Conservation (phyloP, 345 rosid species). For the Citrus inodora region DNA sequence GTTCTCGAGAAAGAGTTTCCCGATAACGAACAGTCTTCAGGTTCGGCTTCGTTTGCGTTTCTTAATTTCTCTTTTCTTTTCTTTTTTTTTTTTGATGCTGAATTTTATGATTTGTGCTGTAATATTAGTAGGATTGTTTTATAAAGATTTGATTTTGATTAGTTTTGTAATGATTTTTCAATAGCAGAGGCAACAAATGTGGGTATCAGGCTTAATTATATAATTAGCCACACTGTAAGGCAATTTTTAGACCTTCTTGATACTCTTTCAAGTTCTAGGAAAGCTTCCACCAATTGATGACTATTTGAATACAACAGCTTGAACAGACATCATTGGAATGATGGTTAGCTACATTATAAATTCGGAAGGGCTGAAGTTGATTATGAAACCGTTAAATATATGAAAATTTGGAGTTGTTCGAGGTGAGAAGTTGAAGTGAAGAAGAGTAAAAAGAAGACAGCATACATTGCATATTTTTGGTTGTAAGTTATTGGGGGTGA, state of each 20-base stretch:
- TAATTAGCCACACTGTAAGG: neutral
- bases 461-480: neutral
- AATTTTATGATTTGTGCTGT: neutral
- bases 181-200: neutral
- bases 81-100: neutral
- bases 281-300: neutral
- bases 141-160: neutral
- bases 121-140: neutral
- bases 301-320: neutral
- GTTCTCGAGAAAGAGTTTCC: constrained; percentile 95
- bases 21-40: constrained; percentile 87
- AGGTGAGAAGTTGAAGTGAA: neutral
- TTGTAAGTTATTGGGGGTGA: neutral
- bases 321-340: neutral
- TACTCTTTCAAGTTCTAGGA: neutral
- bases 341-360: neutral
- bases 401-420: too few species aligned
- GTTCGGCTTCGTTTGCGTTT: constrained; percentile 31
- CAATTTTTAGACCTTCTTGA: neutral
- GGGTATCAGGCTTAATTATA: neutral
- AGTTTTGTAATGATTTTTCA: neutral
- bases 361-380: neutral
- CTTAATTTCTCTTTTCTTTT: neutral
- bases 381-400: too few species aligned
- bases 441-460: neutral